Evolutionary conservation across 495 filamentous ascomycete species (phyloP), one percentile per base, ranked within the genome.

Genomic region (Aspergillus heteromorphus): DNA sequence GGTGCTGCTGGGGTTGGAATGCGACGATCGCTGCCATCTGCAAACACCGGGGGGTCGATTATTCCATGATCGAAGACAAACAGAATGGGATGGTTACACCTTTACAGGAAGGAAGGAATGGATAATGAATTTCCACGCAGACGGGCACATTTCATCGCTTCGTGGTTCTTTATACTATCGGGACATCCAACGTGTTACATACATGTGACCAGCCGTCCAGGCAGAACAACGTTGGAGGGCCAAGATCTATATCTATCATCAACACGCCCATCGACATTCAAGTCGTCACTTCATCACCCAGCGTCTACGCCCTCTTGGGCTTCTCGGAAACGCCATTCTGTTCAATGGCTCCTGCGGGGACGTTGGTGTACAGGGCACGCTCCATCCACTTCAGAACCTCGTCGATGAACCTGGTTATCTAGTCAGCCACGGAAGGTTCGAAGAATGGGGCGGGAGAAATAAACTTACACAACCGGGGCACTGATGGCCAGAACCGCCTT

Each of bases 401-500:
- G 58, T 98, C 93, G 62, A 98, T 92, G 52, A 92, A 54, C 63
- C 91, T 96, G 18, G 30, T 48, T 48, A 52, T 38, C 30, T 20
- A 7, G 25, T 67, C 58, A 68, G 66, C 10, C 34, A 55, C 6
- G 27, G 48, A 30, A 20, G 13, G n/a, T 55, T 18, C 18, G 42
- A 49, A 54, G 19, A 30, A 41, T n/a, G 18, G n/a, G 17, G 14
- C 20, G 20, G 54, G 29, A 42, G 34, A 20, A 19, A 41, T 40
- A 42, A 40, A 80, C 90, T 88, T 81, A 95, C 88, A 99, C 89
- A 40, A 99, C 92, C 41, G 95, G 95, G 38, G 84, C 81, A 71
- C 90, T 95, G 64, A 97, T 96, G 21, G 79, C 72, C 53, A 97
- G 56, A 43, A 99, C 95, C 4, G 92, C 92, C 71, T 92, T 79